Base-by-base conservation (phyloP, 202 grass and related monocot species). In the Zizania palustris region DNA sequence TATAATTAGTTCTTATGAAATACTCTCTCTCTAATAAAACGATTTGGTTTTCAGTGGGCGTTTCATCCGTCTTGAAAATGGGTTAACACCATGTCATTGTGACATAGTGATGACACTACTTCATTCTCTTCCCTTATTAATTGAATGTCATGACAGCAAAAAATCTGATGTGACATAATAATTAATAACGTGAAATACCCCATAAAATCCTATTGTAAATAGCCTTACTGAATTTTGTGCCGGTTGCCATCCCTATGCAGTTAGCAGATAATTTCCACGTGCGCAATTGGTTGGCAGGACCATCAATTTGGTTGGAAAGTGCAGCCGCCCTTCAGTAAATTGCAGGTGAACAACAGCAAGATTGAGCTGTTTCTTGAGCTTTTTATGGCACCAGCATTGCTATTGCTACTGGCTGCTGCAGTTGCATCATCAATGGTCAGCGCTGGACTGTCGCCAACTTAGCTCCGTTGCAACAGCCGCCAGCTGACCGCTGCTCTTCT, bases 401-500 rank as follows among this genome's bases (percentile, higher is more conserved):
- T 20, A 55, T 38, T n/a, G 60, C n/a, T 59, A 21, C 9, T 33
- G 12, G 21, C 20, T 28, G 56, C 5, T 15, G 13, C 46, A 13
- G 16, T 42, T 42, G 40, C 40, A 42, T 42, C 40, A 28, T 6
- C 54, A 1, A 34, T 5, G 4, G 36, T 36, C 3, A 41, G 61
- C 12, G 11, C 10, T 15, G 45, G 6, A 45, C 21, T 20, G 46
- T 53, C 48, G 33, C 68, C 46, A 71, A 39, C 48, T 38, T 54
- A 7, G 5, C 62, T 40, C 11, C 13, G 49, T 43, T 67, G 75
- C 62, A 56, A 67, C 75, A 56, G 62, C 75, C 15, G 35, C 74
- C 44, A 42, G 74, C 0, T 40, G 60, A 61, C 42, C 59, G n/a
- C 4, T 48, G 63, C 4, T 9, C 36, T 9, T 9, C 36, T 64